Conservation (phyloP, 2,329 filamentous ascomycete species). For the Bimuria novae-zelandiae region DNA sequence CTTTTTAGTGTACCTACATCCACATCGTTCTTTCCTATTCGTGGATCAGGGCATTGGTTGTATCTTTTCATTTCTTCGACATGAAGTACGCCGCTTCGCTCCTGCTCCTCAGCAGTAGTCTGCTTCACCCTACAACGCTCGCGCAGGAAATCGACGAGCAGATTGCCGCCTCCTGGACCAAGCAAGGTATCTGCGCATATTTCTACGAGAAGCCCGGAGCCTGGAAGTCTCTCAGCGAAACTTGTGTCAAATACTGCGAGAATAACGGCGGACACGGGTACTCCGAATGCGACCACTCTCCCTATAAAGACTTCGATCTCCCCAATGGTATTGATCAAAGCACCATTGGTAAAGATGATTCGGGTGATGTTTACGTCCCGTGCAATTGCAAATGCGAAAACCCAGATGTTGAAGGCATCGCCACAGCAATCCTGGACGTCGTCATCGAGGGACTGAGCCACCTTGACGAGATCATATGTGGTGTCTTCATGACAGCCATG, state of each 20-base stretch:
- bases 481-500: conserved; percentile 8
- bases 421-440: conserved; percentile 3
- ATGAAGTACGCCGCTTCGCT: background rate
- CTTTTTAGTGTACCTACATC: background rate
- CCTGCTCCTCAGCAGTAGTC: conserved; percentile 2
- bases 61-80: background rate
- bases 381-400: conserved; percentile 8
- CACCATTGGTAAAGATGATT: conserved; percentile 1
- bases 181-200: conserved; percentile 4
- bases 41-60: background rate
- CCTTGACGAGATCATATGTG: conserved; percentile 10
- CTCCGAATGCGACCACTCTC: conserved; percentile 8
- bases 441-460: conserved; percentile 5
- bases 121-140: background rate
- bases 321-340: background rate
- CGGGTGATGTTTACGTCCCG: background rate
- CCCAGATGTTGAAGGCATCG: conserved; percentile 7
- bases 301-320: conserved; percentile 3
- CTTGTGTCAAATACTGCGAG: conserved; percentile 13
- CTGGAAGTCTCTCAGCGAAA: background rate
- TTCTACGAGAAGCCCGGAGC: conserved; percentile 7
- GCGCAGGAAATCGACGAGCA: conserved; percentile 3
- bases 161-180: background rate
- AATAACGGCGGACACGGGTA: conserved; percentile 9
- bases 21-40: background rate